Percentiles rank a stretch among this genome's conserved stretches.
phyloP scores from a whole-genome alignment of 352 stramenopile species.

The Chloridella minuta region DNA sequence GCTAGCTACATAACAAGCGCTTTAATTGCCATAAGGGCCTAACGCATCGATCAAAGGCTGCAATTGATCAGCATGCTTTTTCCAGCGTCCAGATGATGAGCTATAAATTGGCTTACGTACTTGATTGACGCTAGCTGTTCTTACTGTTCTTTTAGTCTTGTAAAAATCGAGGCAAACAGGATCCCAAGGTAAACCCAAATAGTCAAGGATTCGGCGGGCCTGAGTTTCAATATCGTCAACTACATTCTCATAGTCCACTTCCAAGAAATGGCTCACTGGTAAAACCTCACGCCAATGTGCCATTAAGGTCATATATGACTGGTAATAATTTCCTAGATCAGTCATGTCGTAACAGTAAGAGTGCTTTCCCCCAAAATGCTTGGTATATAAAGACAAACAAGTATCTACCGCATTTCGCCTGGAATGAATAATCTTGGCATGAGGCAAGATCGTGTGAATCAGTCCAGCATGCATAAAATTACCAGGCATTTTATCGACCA shows the following conservation, averaged over 20 bases:
- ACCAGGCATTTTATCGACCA: conserved; percentile 14
- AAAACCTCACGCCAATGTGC: conserved; percentile 6
- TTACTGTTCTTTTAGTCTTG: no score
- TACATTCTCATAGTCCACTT: conserved; percentile 6
- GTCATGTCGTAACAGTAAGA: background rate
- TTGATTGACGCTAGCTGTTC: no score
- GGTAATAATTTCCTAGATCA: background rate
- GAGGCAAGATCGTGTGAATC: background rate
- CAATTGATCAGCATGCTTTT: no score
- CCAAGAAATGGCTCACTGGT: background rate
- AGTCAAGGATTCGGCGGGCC: no score
- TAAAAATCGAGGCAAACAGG: no score
- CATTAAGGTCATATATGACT: background rate
- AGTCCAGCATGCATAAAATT: conserved; percentile 12
- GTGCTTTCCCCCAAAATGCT: background rate
- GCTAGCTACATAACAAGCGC: no score
- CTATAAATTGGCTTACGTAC: no score
- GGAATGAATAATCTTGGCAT: conserved; percentile 13
- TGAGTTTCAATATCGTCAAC: background rate
- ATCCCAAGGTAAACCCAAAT: no score
- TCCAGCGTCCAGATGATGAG: no score
- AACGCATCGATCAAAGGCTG: no score
- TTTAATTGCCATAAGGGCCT: no score
- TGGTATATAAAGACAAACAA: background rate
- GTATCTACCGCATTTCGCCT: background rate